A percentile compares a stretch with the other conserved stretches of the same genome.
phyloP scores from a whole-genome alignment of 1,284 basidiomycete species.

The Gymnopus androsaceus region DNA sequence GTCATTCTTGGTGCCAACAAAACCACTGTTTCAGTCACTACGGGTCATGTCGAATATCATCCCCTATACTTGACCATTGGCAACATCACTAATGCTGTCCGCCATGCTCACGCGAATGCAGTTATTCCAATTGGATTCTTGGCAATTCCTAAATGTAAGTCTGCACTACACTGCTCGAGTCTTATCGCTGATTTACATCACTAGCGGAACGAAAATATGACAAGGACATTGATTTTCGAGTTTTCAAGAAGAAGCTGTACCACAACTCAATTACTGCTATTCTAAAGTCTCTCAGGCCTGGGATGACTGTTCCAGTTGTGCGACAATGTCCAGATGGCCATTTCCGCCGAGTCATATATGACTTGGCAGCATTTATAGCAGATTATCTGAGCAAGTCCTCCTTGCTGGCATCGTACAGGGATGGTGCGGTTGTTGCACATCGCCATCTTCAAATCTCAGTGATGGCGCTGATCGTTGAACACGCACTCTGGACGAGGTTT shows the following conservation, averaged over 20 bases:
- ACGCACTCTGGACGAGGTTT: not conserved
- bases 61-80: conserved; percentile 32
- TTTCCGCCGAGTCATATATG: conserved; percentile 20
- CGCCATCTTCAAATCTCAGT: conserved; percentile 14
- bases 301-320: conserved; percentile 18
- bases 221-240: conserved; percentile 22
- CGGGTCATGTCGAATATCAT: conserved; percentile 35
- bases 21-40: conserved; percentile 37
- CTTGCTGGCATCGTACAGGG: conserved; percentile 21
- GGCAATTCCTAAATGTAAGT: conserved; percentile 26
- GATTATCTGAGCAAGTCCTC: conserved; percentile 26
- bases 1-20: conserved; percentile 39
- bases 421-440: conserved; percentile 19
- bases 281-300: conserved; percentile 14
- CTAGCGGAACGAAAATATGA: conserved; percentile 24
- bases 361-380: conserved; percentile 21
- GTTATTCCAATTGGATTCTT: conserved; percentile 28
- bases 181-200: not conserved
- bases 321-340: conserved; percentile 21
- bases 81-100: conserved; percentile 25
- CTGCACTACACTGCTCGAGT: too few species aligned
- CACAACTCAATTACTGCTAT: conserved; percentile 19
- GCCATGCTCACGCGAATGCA: conserved; percentile 24
- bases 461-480: conserved; percentile 2
- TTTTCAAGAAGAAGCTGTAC: conserved; percentile 22